Evolutionary conservation across 2,329 filamentous ascomycete genomes (phyloP).

Genomic region (Fusarium aywerte): DNA sequence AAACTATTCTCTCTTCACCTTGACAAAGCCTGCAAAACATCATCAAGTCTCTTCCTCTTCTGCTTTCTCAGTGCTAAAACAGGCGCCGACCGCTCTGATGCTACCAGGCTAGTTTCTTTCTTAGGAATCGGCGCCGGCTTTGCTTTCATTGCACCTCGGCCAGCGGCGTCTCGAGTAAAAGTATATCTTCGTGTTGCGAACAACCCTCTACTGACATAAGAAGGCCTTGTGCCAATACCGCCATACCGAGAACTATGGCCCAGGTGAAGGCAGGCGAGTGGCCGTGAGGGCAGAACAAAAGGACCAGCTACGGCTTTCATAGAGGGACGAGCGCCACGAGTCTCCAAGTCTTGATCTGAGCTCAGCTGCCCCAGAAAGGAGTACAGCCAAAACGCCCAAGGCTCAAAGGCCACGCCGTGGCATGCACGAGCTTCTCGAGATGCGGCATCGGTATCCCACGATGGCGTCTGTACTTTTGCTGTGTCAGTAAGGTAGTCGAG

Average conservation of each 20-base stretch:
- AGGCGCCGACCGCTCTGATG: slow-evolving; percentile 34
- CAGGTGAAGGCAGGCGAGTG: slow-evolving; percentile 52
- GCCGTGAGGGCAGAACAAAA: slow-evolving; percentile 54
- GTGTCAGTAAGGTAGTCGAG: slow-evolving; percentile 51
- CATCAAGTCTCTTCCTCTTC: slow-evolving; percentile 51
- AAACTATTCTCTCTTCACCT: slow-evolving; percentile 8
- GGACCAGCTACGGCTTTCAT: slow-evolving; percentile 50
- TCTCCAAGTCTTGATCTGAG: slow-evolving; percentile 50
- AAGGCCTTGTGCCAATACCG: slow-evolving; percentile 50
- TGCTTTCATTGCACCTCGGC: slow-evolving; percentile 2
- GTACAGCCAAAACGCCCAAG: slow-evolving; percentile 57
- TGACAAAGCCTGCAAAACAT: slow-evolving; percentile 49
- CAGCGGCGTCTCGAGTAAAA: slow-evolving; percentile 46
- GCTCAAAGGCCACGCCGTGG: slow-evolving; percentile 52
- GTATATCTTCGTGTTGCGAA: slow-evolving; percentile 51
- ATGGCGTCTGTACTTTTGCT: slow-evolving; percentile 46
- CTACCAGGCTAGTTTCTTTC: slow-evolving; percentile 20
- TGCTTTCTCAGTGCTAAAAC: slow-evolving; percentile 41
- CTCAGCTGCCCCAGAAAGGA: slow-evolving; percentile 54
- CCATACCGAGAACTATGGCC: slow-evolving; percentile 51
- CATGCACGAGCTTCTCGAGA: slow-evolving; percentile 47
- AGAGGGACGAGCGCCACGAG: slow-evolving; percentile 28
- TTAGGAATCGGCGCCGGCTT: slow-evolving; percentile 19
- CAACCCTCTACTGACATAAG: slow-evolving; percentile 52
- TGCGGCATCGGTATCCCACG: slow-evolving; percentile 48